Conservation (phyloP, 2,329 filamentous ascomycete genomes). For the Pseudogymnoascus sp. region DNA sequence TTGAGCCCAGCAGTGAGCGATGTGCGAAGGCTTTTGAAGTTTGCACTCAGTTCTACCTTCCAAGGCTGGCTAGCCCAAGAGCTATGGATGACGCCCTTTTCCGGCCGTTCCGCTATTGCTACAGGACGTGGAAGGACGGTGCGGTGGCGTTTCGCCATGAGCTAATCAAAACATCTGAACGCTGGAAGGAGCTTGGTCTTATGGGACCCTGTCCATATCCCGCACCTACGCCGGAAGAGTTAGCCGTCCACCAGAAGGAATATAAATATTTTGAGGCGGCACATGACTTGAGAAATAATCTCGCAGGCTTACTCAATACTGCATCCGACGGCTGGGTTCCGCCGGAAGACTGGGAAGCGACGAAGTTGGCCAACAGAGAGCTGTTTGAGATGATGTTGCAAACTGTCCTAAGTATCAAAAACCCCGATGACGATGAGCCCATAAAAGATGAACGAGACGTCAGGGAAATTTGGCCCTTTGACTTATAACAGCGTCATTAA, state of each 20-base stretch:
- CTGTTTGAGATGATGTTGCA: slow-evolving; percentile 11
- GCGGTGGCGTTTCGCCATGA: slow-evolving; percentile 33
- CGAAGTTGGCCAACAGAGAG: slow-evolving; percentile 8
- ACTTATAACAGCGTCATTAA: not conserved
- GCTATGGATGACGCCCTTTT: slow-evolving; percentile 32
- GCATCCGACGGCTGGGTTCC: slow-evolving; percentile 21
- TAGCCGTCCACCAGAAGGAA: slow-evolving; percentile 15
- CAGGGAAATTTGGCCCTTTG: slow-evolving; percentile 3
- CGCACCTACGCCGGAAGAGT: slow-evolving; percentile 16
- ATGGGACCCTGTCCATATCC: slow-evolving; percentile 26
- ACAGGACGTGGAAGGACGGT: slow-evolving; percentile 36
- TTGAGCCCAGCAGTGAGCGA: slow-evolving; percentile 24
- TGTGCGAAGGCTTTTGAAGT: slow-evolving; percentile 30
- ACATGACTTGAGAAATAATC: slow-evolving; percentile 16
- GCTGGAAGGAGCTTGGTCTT: slow-evolving; percentile 35
- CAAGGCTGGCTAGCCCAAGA: slow-evolving; percentile 27
- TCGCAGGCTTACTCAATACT: slow-evolving; percentile 14
- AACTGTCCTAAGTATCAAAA: not conserved
- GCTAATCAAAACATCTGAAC: slow-evolving; percentile 32
- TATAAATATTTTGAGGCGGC: slow-evolving; percentile 17
- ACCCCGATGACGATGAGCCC: not conserved
- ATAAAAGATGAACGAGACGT: not conserved
- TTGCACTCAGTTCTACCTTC: slow-evolving; percentile 26
- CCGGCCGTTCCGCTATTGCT: slow-evolving; percentile 34
- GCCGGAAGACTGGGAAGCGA: slow-evolving; percentile 18